These are phyloP conservation scores for Aspergillus glaucus DNA, from an alignment of 2,329 filamentous ascomycete genomes.

Conservation along the genomic window DNA sequence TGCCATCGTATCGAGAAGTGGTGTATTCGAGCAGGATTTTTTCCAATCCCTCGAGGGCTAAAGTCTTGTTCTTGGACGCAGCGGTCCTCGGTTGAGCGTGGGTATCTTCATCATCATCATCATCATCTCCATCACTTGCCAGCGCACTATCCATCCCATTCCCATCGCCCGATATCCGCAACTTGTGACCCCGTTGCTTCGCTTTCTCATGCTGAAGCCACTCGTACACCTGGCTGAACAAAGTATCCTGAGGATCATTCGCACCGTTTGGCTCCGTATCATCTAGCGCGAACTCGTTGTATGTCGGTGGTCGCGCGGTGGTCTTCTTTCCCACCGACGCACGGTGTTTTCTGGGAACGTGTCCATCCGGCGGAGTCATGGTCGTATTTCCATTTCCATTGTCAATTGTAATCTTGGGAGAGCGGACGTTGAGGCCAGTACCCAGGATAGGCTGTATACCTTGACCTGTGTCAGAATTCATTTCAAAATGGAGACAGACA, in stretches of 20 bases:
- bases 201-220: slow-evolving; percentile 78
- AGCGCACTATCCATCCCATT: slow-evolving; percentile 32
- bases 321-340: slow-evolving; percentile 22
- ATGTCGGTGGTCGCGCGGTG: slow-evolving; percentile 18
- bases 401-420: slow-evolving; percentile 16
- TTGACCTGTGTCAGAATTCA: slow-evolving; percentile 12
- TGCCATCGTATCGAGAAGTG: slow-evolving; percentile 23
- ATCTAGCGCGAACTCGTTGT: slow-evolving; percentile 10
- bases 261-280: slow-evolving; percentile 19
- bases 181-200: slow-evolving; percentile 55
- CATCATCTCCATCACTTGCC: slow-evolving; percentile 18
- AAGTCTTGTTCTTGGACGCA: slow-evolving; percentile 60
- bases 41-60: slow-evolving; percentile 75
- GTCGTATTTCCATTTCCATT: slow-evolving; percentile 13
- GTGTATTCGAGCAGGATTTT: slow-evolving; percentile 53
- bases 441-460: slow-evolving; percentile 20
- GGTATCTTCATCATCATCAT: slow-evolving; percentile 16
- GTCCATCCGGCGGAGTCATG: slow-evolving; percentile 14
- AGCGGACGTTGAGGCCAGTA: slow-evolving; percentile 19
- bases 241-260: slow-evolving; percentile 27
- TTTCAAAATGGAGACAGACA: neutral
- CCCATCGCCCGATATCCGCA: slow-evolving; percentile 9
- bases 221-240: slow-evolving; percentile 68
- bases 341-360: slow-evolving; percentile 22
- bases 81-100: slow-evolving; percentile 6